Percentiles rank a stretch among this genome's conserved stretches.
These are phyloP conservation scores for Sphagnum fallax DNA, from an alignment of 228 moss, liverwort and hornwort genomes.

Conservation along the genomic window DNA sequence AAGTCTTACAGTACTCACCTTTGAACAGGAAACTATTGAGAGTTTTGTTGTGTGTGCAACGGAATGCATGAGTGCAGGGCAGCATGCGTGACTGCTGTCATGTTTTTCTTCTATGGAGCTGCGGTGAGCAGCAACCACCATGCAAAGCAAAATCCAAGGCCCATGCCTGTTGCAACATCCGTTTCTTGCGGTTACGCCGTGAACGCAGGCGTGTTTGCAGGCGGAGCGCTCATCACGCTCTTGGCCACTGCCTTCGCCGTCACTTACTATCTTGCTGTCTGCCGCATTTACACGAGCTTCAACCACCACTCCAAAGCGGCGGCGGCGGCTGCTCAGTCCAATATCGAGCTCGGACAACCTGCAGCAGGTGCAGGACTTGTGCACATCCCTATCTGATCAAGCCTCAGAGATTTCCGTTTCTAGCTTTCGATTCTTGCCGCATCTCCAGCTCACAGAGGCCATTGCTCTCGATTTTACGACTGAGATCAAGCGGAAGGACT, in stretches of 20 bases:
- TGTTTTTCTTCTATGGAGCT: slow-evolving; percentile 45
- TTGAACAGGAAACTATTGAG: too few species aligned
- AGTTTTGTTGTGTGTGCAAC: too few species aligned
- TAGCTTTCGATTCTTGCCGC: too few species aligned
- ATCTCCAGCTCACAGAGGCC: too few species aligned
- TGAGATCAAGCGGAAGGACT: too few species aligned
- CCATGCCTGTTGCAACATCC: slow-evolving; percentile 21
- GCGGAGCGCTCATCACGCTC: slow-evolving; percentile 28
- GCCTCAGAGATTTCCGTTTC: too few species aligned
- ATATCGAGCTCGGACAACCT: slow-evolving; percentile 6
- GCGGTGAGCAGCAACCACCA: slow-evolving; percentile 33
- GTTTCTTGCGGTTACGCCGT: slow-evolving; percentile 40
- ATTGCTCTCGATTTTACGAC: too few species aligned
- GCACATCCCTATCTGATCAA: too few species aligned
- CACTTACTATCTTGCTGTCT: slow-evolving; percentile 31
- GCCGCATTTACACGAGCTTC: slow-evolving; percentile 26
- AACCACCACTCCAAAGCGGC: slow-evolving; percentile 15
- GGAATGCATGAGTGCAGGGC: slow-evolving; percentile 9
- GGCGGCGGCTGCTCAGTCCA: neutral
- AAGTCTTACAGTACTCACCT: too few species aligned
- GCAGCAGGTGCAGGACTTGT: neutral
- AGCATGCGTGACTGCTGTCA: slow-evolving; percentile 17
- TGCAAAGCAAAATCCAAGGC: slow-evolving; percentile 18
- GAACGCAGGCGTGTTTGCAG: slow-evolving; percentile 34
- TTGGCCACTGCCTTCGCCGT: slow-evolving; percentile 34